Conservation (phyloP, 2,329 filamentous ascomycete genomes). For the Didymella arachidicola region DNA sequence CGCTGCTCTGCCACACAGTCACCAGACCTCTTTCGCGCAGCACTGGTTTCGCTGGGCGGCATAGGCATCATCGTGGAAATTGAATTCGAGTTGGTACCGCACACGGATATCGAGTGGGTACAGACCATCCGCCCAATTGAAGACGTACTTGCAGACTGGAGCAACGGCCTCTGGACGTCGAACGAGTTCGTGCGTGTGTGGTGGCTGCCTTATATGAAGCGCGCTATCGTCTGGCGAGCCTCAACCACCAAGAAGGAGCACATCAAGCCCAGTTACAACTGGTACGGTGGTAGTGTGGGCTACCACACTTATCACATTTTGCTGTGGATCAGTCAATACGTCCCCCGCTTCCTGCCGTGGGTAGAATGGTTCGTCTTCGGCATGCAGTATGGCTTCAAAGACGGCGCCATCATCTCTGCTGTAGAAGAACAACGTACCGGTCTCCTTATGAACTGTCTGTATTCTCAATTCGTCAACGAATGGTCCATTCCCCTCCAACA, state of each 20-base stretch:
- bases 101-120: constrained; percentile 85
- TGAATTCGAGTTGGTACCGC: constrained; percentile 79
- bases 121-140: constrained; percentile 78
- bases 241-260: constrained; percentile 73
- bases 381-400: constrained; percentile 92
- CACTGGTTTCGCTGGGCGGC: constrained; percentile 85
- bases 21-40: constrained; percentile 83
- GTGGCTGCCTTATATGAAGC: constrained; percentile 94
- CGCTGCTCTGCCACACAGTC: constrained; percentile 73
- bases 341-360: constrained; percentile 82
- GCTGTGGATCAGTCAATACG: constrained; percentile 78
- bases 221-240: constrained; percentile 90
- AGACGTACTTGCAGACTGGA: constrained; percentile 75
- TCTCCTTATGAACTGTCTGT: constrained; percentile 94
- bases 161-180: constrained; percentile 77
- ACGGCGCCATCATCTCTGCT: constrained; percentile 72
- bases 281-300: constrained; percentile 82
- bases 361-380: constrained; percentile 97
- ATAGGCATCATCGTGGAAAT: constrained; percentile 91
- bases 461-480: constrained; percentile 98
- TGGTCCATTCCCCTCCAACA: constrained; percentile 90
- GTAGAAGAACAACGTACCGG: constrained; percentile 82
- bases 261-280: constrained; percentile 69
- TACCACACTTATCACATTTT: constrained; percentile 93
- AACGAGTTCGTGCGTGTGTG: constrained; percentile 92